Base-by-base conservation (phyloP, 306 rosid species). In the Trichosanthes cucumerina region DNA sequence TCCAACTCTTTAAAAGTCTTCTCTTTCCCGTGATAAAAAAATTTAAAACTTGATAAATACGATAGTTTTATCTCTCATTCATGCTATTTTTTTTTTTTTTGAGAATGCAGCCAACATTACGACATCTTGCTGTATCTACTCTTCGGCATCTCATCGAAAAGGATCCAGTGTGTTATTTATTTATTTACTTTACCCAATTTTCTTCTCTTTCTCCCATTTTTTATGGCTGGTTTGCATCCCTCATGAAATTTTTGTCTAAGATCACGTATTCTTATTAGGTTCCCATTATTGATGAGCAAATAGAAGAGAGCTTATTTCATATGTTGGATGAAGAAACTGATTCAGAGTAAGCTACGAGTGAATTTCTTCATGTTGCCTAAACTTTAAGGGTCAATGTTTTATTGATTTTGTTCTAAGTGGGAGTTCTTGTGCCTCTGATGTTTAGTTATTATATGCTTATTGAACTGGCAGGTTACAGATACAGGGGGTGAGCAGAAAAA, bases 251-350 rank as follows among this genome's bases (percentile, higher is more conserved):
- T 57, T 9, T 49, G 44, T 75, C 64, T 31, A 14, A 56, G 56
- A 16, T 46, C 21, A 34, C 6, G 38, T 86, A 60, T 80, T 85
- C 43, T 81, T 81, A 76, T 43, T 93, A 95, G 98, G 98, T 84
- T 70, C 91, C 97, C 14, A 80, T 95, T 76, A 89, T 87, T 59
- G 89, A 81, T 62, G 98, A 92, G 86, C 93, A 92, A 84, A 92
- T 92, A 80, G 98, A 95, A 83, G 98, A 92, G 81, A 86, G 84
- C 78, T 82, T 95, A 70, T 95, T 95, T 91, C 88, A 83, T 83
- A 92, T 95, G 97, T 90, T 95, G 84, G 97, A 95, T 82, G 98
- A 95, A 83, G 98, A 95, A 91, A 95, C 98, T 75, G 96, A 95
- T 88, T 83, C 96, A 31, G 97, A 93, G 98, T 93, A 91, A 49